Evolutionary conservation across 768 basidiomycete species (phyloP).

Genomic region (Chalciporus pseudorubinellus): DNA sequence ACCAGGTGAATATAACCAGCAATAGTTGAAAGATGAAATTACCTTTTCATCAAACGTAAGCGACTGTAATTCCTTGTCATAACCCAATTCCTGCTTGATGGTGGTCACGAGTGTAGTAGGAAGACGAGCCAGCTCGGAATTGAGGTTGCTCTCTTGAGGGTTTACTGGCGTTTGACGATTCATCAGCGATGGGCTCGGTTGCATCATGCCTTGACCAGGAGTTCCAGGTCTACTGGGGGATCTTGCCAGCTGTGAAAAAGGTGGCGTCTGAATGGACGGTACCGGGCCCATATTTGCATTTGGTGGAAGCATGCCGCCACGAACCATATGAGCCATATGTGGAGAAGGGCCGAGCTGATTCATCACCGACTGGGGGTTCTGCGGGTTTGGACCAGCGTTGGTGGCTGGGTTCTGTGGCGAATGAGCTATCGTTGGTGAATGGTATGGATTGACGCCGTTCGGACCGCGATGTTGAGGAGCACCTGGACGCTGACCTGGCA

Average conservation of each 20-base stretch:
- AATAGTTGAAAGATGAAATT: slow-evolving; percentile 6
- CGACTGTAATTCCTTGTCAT: slow-evolving; percentile 44
- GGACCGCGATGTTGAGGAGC: slow-evolving; percentile 41
- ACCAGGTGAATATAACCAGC: slow-evolving; percentile 12
- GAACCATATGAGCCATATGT: slow-evolving; percentile 45
- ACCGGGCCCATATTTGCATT: slow-evolving; percentile 39
- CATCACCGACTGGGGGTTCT: slow-evolving; percentile 42
- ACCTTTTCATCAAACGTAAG: slow-evolving; percentile 65
- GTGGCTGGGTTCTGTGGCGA: slow-evolving; percentile 50
- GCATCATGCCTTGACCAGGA: slow-evolving; percentile 46
- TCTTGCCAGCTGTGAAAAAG: slow-evolving; percentile 45
- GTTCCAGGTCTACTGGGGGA: slow-evolving; percentile 62
- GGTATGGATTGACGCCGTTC: slow-evolving; percentile 51
- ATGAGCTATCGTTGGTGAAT: slow-evolving; percentile 62
- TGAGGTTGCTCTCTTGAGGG: slow-evolving; percentile 28
- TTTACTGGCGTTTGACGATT: slow-evolving; percentile 43
- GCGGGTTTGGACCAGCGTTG: slow-evolving; percentile 30
- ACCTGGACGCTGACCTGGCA: slow-evolving; percentile 33
- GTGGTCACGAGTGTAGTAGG: slow-evolving; percentile 32
- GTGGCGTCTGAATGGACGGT: slow-evolving; percentile 39
- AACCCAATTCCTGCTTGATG: slow-evolving; percentile 44
- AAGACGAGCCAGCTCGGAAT: slow-evolving; percentile 43
- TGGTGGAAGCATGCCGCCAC: slow-evolving; percentile 49
- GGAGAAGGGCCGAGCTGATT: slow-evolving; percentile 53
- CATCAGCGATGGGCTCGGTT: slow-evolving; percentile 58